Evolutionary conservation across 2,329 filamentous ascomycete genomes (phyloP).

Genomic region (Fusarium sp.): DNA sequence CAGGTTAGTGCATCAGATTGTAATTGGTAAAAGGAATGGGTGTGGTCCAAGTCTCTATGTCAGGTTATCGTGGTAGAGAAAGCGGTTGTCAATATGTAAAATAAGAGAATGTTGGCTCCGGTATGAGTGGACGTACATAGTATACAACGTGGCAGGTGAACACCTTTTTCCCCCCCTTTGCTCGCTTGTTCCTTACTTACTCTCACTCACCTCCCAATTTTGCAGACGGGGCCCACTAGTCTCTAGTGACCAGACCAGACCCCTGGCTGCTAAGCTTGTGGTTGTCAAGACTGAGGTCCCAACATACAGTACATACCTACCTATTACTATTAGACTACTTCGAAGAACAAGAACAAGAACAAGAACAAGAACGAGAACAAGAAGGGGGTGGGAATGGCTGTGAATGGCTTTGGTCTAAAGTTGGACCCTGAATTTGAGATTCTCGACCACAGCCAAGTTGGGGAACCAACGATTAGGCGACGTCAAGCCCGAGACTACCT

Average conservation of each 20-base stretch:
- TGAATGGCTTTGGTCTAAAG: constrained; percentile 13
- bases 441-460: constrained; percentile 21
- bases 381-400: not conserved
- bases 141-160: constrained; percentile 36
- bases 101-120: constrained; percentile 1
- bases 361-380: constrained; percentile 13
- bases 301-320: not conserved
- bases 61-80: not conserved
- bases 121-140: constrained; percentile 10
- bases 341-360: constrained; percentile 3
- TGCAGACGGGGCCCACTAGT: not conserved
- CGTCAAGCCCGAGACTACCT: constrained; percentile 1
- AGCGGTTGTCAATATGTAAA: not conserved
- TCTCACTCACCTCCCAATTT: not conserved
- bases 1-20: not conserved
- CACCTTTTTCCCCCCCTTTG: not conserved
- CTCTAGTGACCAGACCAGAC: constrained; percentile 13
- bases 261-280: not conserved
- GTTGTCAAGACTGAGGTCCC: not conserved
- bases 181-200: not conserved
- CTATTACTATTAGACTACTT: not conserved
- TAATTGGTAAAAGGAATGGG: not conserved
- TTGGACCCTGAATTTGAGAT: constrained; percentile 34
- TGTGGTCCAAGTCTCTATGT: not conserved
- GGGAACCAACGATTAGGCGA: not conserved